Conservation (phyloP, 2,329 filamentous ascomycete genomes). For the Rutstroemia sp. region DNA sequence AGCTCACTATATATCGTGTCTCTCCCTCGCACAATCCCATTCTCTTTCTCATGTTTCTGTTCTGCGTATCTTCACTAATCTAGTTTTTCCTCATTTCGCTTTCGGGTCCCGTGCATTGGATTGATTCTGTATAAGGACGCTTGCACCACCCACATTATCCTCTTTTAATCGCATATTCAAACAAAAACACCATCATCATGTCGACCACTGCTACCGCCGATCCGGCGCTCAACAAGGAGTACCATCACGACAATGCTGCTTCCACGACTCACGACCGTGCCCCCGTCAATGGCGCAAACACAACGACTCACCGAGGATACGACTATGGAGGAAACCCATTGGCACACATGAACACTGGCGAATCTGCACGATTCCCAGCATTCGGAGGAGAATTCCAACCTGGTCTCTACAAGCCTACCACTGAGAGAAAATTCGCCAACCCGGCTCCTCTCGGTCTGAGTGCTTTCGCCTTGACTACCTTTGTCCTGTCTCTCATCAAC, state of each 20-base stretch:
- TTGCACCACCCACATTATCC: too few relatives aligned
- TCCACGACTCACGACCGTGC: conserved; percentile 16
- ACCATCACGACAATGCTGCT: conserved; percentile 7
- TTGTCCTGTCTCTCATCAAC: conserved; percentile 52
- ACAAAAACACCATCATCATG: conserved; percentile 13
- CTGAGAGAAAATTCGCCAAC: conserved; percentile 48
- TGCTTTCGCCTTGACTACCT: conserved; percentile 57
- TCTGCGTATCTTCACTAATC: conserved; percentile 15
- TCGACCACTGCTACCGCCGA: conserved; percentile 19
- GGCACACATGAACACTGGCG: conserved; percentile 37
- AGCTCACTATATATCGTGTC: too few relatives aligned
- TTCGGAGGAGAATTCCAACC: conserved; percentile 55
- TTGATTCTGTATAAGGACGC: not conserved
- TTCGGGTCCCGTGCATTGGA: not conserved
- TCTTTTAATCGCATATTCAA: not conserved
- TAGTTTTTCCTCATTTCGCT: not conserved
- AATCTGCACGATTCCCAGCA: conserved; percentile 39
- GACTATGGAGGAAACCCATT: conserved; percentile 37
- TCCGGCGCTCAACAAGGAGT: conserved; percentile 18
- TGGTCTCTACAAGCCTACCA: conserved; percentile 47
- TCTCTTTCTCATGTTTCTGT: not conserved
- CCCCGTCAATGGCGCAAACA: conserved; percentile 1
- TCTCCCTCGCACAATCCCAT: too few relatives aligned
- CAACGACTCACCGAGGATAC: conserved; percentile 6
- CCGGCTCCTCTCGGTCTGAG: conserved; percentile 52